Conservation (phyloP, 192 early-diverging fungal species). For the Coemansia sp. region DNA sequence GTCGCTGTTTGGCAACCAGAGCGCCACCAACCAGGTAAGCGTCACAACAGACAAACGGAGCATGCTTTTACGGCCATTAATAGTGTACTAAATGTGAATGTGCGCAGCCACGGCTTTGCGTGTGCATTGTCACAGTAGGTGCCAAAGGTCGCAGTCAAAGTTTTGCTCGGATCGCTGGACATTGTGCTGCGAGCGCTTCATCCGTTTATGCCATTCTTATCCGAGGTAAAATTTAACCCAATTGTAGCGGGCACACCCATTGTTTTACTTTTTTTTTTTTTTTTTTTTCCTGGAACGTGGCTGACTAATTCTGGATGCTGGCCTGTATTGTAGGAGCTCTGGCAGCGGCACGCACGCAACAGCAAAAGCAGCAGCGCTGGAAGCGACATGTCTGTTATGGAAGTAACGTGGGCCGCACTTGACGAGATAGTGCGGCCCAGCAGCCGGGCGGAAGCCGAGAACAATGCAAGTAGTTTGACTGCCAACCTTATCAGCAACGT, state of each 20-base stretch:
- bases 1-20: conserved; percentile 61
- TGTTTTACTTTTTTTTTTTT: not conserved
- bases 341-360: conserved; percentile 40
- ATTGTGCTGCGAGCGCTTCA: conserved; percentile 74
- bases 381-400: conserved; percentile 43
- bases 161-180: conserved; percentile 42
- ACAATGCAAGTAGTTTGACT: conserved; percentile 25
- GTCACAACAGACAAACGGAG: not conserved
- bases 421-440: conserved; percentile 10
- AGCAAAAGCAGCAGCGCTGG: conserved; percentile 5
- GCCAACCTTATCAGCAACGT: too few relatives aligned
- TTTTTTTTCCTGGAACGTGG: too few relatives aligned
- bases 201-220: conserved; percentile 97
- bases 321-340: conserved; percentile 42
- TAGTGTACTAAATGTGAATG: not conserved
- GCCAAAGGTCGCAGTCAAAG: conserved; percentile 24
- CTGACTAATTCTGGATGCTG: not conserved
- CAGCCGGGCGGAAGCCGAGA: conserved; percentile 29
- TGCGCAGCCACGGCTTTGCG: not conserved
- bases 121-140: conserved; percentile 16
- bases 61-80: not conserved
- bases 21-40: conserved; percentile 56
- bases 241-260: conserved; percentile 1
- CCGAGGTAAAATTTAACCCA: conserved; percentile 64
- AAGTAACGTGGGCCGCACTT: conserved; percentile 23